phyloP scores from a whole-genome alignment of 2,329 filamentous ascomycete species.

The Pestalotiopsis sp. region DNA sequence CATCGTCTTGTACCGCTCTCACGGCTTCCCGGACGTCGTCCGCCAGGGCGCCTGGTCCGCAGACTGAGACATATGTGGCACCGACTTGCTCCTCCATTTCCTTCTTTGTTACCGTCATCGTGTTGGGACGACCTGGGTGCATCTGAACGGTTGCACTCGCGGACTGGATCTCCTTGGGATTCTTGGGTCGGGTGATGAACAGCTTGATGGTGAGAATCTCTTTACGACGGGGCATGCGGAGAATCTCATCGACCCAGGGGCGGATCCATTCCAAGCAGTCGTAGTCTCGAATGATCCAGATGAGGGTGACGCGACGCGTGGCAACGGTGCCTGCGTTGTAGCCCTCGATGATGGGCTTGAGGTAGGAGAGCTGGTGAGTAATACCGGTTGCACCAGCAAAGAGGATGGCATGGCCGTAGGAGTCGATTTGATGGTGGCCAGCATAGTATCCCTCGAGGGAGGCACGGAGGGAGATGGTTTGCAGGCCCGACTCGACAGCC shows the following conservation, averaged over 20 bases:
- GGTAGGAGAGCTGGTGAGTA: slow-evolving; percentile 89
- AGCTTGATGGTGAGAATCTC: slow-evolving; percentile 85
- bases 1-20: slow-evolving; percentile 61
- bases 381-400: slow-evolving; percentile 94
- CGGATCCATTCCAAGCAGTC: slow-evolving; percentile 92
- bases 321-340: slow-evolving; percentile 74
- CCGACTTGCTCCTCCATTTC: slow-evolving; percentile 83
- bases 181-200: slow-evolving; percentile 87
- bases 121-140: slow-evolving; percentile 86
- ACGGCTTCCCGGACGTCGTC: slow-evolving; percentile 76
- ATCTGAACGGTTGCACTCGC: slow-evolving; percentile 83
- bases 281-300: slow-evolving; percentile 91
- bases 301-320: slow-evolving; percentile 77
- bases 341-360: slow-evolving; percentile 74
- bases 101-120: slow-evolving; percentile 75
- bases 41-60: slow-evolving; percentile 73
- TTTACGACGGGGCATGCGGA: slow-evolving; percentile 77
- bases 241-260: slow-evolving; percentile 76
- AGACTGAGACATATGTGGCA: slow-evolving; percentile 85
- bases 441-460: slow-evolving; percentile 90
- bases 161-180: slow-evolving; percentile 78
- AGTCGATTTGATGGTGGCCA: slow-evolving; percentile 81
- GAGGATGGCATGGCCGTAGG: slow-evolving; percentile 88
- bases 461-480: slow-evolving; percentile 65
- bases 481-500: slow-evolving; percentile 56